Evolutionary conservation across 768 basidiomycete species (phyloP).

Genomic region (Amanita exitialis): DNA sequence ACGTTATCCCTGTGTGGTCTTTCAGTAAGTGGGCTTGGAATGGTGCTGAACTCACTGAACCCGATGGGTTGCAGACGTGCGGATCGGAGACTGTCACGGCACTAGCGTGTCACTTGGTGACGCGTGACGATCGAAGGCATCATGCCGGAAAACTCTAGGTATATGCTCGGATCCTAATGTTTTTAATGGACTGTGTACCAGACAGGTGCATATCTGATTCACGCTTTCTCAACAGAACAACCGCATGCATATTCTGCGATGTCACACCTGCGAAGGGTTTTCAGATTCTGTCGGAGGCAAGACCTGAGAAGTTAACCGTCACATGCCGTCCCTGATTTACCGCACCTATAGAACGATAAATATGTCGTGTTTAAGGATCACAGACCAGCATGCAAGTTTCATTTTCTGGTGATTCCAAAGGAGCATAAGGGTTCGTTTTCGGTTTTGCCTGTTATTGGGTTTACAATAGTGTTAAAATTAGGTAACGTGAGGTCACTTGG

Average conservation of each 20-base stretch:
- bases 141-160: background rate
- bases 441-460: background rate
- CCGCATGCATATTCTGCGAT: slow-evolving; percentile 34
- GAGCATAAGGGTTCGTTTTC: slow-evolving; percentile 33
- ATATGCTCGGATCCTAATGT: background rate
- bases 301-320: background rate
- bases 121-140: background rate
- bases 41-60: background rate
- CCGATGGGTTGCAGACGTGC: background rate
- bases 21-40: background rate
- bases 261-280: slow-evolving; percentile 32
- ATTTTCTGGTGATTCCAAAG: slow-evolving; percentile 43
- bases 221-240: background rate
- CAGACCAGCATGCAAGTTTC: slow-evolving; percentile 37
- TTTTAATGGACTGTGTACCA: background rate
- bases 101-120: too few relatives aligned
- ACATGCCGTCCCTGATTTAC: background rate
- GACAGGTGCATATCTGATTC: background rate
- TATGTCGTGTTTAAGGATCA: slow-evolving; percentile 45
- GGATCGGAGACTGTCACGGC: background rate
- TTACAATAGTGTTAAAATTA: background rate
- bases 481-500: slow-evolving; percentile 1
- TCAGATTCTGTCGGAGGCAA: slow-evolving; percentile 39
- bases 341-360: slow-evolving; percentile 25
- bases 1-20: background rate